Percentiles rank a stretch among this genome's conserved stretches.
Conservation (phyloP, 2,329 filamentous ascomycete genomes). For the Aspergillus fumigatiaffinis region DNA sequence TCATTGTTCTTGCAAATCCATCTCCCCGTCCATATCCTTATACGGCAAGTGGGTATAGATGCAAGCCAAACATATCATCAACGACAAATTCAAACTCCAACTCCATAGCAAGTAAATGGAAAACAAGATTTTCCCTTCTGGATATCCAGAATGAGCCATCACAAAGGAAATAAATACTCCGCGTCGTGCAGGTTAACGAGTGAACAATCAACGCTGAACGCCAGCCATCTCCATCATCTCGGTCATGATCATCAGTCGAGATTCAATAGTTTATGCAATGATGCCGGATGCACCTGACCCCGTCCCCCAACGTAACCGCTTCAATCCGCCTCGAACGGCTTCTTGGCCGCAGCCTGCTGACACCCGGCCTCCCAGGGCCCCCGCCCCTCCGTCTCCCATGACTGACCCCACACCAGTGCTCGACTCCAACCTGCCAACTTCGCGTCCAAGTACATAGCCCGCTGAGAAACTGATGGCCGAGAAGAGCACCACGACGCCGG, state of each 20-base stretch:
- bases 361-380: constrained; percentile 26
- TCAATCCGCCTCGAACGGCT: constrained; percentile 42
- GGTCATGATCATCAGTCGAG: background rate
- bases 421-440: constrained; percentile 53
- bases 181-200: background rate
- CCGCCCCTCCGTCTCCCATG: constrained; percentile 19
- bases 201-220: background rate
- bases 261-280: constrained; percentile 24
- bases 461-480: constrained; percentile 63
- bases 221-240: background rate
- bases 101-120: background rate
- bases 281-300: constrained; percentile 35
- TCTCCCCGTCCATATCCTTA: background rate
- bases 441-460: constrained; percentile 59
- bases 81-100: background rate
- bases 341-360: constrained; percentile 43
- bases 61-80: background rate
- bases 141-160: background rate
- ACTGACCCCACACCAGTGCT: constrained; percentile 24
- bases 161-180: background rate
- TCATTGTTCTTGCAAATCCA: background rate
- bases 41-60: background rate
- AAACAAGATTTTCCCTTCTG: background rate
- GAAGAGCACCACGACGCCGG: constrained; percentile 61
- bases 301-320: constrained; percentile 41